Base-by-base conservation (phyloP, 1,284 basidiomycete species). In the Vanrija sp. region DNA sequence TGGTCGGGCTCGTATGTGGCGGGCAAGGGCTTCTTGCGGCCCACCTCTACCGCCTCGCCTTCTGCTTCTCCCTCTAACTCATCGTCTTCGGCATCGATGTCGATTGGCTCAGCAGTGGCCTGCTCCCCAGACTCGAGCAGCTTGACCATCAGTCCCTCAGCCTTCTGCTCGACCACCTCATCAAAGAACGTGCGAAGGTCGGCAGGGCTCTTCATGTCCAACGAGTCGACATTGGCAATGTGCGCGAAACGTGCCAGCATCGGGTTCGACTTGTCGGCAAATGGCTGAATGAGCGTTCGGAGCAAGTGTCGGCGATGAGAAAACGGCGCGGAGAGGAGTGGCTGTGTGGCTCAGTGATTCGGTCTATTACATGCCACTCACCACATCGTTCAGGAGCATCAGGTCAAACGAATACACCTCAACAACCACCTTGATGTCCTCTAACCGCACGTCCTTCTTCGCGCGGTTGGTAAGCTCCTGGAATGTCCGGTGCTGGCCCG, bases 371-470 rank as follows among this genome's bases (percentile, higher is more conserved):
- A 19, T 21, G 7, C n/a, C 7, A 73, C 83, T 60, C 67, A 90
- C 93, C 81, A 92, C 85, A 63, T 93, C 95, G 66, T 99, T 98
- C 54, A 98, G 79, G 68, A 92, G 93, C 59, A 99, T 82, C 49
- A 98, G 79, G 71, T 99, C 96, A 67, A 99, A 99, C 0, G 86
- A 92, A 73, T 93, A 98, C 5, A 99, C 82, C 67, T 92, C 95
- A 14, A 98, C 96, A 52, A 87, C 85, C 58, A 98, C 88, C 80
- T 92, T 89, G 69, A 99, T 94, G 71, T 98, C 94, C 70, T 94
- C 90, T 0, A 94, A 84, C 71, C 89, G 91, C 66, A 98, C 96
- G 65, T 98, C 96, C 77, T 99, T 99, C 54, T 96, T 87, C 68
- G 98, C 98, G 49, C 96, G 83, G 63, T 86, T 87, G 64, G 90